Conservation (phyloP, 768 basidiomycete species). For the Cystofilobasidium ferigula region DNA sequence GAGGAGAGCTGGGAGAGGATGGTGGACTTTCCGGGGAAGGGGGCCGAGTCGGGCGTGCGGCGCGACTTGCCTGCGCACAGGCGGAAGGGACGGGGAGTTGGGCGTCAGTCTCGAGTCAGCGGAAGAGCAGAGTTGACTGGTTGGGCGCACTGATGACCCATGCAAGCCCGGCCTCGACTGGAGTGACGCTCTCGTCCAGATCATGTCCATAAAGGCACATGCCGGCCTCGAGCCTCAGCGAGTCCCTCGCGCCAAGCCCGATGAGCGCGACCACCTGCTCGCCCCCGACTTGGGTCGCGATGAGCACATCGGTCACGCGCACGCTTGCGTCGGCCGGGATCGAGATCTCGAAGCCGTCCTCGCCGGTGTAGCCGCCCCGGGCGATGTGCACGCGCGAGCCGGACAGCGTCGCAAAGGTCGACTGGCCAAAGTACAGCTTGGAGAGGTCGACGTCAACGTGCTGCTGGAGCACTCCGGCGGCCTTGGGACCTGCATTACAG, state of each 20-base stretch:
- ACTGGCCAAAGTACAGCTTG: constrained; percentile 69
- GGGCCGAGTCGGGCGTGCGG: constrained; percentile 42
- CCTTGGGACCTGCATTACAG: constrained; percentile 56
- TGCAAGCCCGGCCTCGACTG: constrained; percentile 77
- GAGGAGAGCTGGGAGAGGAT: constrained; percentile 55
- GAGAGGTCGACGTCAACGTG: constrained; percentile 58
- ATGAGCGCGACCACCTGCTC: constrained; percentile 54
- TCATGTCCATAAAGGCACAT: constrained; percentile 96
- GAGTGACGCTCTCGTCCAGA: constrained; percentile 70
- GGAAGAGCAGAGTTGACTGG: not conserved
- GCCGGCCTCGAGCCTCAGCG: constrained; percentile 86
- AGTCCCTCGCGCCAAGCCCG: constrained; percentile 86
- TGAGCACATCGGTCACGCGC: constrained; percentile 54
- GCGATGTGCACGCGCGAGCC: constrained; percentile 49
- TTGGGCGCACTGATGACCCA: constrained; percentile 93
- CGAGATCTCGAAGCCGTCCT: constrained; percentile 97
- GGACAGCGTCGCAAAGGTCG: constrained; percentile 40
- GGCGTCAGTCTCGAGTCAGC: not conserved
- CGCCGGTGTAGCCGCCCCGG: constrained; percentile 93
- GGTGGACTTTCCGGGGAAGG: constrained; percentile 66
- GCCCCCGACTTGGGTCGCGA: constrained; percentile 40
- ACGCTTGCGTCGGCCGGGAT: constrained; percentile 68
- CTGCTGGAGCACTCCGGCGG: constrained; percentile 65
- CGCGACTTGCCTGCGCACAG: constrained; percentile 61
- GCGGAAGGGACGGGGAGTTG: not conserved